Evolutionary conservation across 2,329 filamentous ascomycete species (phyloP).

Genomic region (Pestalotiopsis sp.): DNA sequence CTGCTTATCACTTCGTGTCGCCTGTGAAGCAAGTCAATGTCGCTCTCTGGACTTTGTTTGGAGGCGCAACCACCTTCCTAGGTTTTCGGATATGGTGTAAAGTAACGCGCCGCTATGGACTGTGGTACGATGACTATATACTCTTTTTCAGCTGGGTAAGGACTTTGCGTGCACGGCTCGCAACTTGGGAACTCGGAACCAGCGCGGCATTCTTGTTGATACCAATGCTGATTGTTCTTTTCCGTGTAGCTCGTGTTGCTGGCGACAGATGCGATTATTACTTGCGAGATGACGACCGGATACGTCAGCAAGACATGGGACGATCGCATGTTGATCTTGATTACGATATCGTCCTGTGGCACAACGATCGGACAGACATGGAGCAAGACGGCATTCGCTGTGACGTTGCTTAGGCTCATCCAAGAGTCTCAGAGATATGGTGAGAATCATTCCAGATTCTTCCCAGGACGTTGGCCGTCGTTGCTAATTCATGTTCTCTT

Average conservation of each 20-base stretch:
- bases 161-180: neutral
- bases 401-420: slow-evolving; percentile 43
- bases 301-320: slow-evolving; percentile 42
- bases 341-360: slow-evolving; percentile 43
- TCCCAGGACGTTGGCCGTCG: neutral
- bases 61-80: slow-evolving; percentile 20
- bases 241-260: slow-evolving; percentile 1
- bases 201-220: neutral
- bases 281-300: slow-evolving; percentile 1
- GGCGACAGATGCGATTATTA: slow-evolving; percentile 5
- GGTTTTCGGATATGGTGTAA: slow-evolving; percentile 21
- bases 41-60: slow-evolving; percentile 22
- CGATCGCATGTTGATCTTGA: slow-evolving; percentile 55
- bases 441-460: neutral
- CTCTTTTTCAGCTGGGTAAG: slow-evolving; percentile 25
- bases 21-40: slow-evolving; percentile 19
- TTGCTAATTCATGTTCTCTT: neutral
- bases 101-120: slow-evolving; percentile 6
- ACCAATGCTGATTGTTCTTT: neutral
- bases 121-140: slow-evolving; percentile 23
- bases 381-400: slow-evolving; percentile 40
- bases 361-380: slow-evolving; percentile 38
- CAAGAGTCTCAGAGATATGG: slow-evolving; percentile 40
- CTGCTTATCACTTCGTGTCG: slow-evolving; percentile 10
- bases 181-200: neutral